Conservation (phyloP, 2,329 filamentous ascomycete genomes). For the Phaeosphaeriaceae sp. region DNA sequence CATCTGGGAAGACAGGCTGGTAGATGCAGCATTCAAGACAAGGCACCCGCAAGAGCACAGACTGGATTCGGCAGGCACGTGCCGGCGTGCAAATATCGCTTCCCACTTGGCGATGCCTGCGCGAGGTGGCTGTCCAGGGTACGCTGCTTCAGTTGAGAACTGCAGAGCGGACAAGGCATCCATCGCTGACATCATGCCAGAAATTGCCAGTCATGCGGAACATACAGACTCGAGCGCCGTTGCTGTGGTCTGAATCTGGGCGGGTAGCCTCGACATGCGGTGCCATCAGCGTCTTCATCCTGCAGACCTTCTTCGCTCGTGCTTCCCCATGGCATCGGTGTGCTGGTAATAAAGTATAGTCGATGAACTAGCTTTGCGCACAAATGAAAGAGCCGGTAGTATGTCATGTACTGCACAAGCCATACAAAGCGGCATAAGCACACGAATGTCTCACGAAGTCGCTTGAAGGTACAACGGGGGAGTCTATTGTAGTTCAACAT, state of each 20-base stretch:
- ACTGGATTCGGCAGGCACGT: not conserved
- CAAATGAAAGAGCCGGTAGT: too few relatives aligned
- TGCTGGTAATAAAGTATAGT: slow-evolving; percentile 18
- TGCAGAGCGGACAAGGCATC: not conserved
- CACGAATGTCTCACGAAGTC: too few relatives aligned
- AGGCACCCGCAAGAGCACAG: not conserved
- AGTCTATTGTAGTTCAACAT: too few relatives aligned
- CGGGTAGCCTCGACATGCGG: slow-evolving; percentile 19
- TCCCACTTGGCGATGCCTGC: not conserved
- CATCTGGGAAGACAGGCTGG: not conserved
- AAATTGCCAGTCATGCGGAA: not conserved
- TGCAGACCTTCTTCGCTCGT: slow-evolving; percentile 32
- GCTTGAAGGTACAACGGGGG: too few relatives aligned
- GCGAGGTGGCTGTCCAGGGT: not conserved
- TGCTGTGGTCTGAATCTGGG: not conserved
- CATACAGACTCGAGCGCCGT: not conserved
- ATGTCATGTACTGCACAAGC: too few relatives aligned
- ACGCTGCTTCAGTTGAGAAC: not conserved
- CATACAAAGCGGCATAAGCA: too few relatives aligned
- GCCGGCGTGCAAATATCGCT: slow-evolving; percentile 3
- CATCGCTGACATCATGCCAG: slow-evolving; percentile 3
- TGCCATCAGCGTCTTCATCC: slow-evolving; percentile 36
- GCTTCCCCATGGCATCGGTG: slow-evolving; percentile 25
- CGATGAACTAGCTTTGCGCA: too few relatives aligned
- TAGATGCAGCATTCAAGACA: not conserved